phyloP scores from a whole-genome alignment of 2,329 filamentous ascomycete species.

The Colletotrichum karsti region DNA sequence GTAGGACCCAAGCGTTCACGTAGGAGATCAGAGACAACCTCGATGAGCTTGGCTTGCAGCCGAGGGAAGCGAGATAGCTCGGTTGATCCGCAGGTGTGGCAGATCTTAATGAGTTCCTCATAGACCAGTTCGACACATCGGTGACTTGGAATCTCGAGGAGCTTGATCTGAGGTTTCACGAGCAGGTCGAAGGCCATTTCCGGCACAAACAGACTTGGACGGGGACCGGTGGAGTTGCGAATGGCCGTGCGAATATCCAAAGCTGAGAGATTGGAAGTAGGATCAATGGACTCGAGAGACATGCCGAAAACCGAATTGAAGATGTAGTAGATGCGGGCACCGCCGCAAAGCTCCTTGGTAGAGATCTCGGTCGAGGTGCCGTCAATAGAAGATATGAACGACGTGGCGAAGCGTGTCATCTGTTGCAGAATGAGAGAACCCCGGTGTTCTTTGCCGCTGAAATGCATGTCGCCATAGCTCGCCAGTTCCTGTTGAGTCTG shows the following conservation, averaged over 20 bases:
- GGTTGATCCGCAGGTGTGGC: constrained; percentile 96
- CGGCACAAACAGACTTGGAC: constrained; percentile 95
- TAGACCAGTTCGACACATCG: constrained; percentile 98
- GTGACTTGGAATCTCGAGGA: constrained; percentile 93
- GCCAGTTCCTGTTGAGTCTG: constrained; percentile 98
- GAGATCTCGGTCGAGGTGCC: constrained; percentile 99
- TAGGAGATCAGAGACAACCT: constrained; percentile 95
- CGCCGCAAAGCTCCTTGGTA: constrained; percentile 95
- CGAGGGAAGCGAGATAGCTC: constrained; percentile 92
- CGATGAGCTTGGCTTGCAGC: constrained; percentile 95
- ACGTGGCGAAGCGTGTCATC: constrained; percentile 98
- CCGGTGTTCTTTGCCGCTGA: constrained; percentile 95
- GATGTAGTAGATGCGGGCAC: constrained; percentile 97
- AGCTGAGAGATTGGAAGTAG: constrained; percentile 92
- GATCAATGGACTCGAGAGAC: constrained; percentile 94
- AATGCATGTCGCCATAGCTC: constrained; percentile 97
- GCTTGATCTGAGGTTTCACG: constrained; percentile 98
- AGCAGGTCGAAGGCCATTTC: constrained; percentile 97
- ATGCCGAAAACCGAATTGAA: constrained; percentile 99
- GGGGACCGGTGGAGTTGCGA: constrained; percentile 94
- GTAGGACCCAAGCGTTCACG: constrained; percentile 91
- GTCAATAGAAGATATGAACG: constrained; percentile 98
- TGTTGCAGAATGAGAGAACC: constrained; percentile 94
- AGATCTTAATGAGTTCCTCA: constrained; percentile 99
- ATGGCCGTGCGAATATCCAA: constrained; percentile 97